Evolutionary conservation across 139 green algal genomes (phyloP).

Genomic region (Picochlorum sp.): DNA sequence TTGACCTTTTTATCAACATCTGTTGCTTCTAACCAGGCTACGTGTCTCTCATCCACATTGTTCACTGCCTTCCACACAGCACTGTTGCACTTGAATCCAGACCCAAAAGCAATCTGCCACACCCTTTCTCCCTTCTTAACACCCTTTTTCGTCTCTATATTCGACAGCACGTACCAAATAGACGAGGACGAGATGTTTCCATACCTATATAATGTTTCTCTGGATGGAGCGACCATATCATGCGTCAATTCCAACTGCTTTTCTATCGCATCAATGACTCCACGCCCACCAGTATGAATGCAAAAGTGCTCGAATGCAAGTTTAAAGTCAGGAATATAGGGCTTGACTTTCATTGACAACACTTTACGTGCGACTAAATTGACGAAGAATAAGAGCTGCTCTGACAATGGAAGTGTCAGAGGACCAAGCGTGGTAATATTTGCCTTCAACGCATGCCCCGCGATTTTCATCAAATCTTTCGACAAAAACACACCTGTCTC

Average conservation of each 20-base stretch:
- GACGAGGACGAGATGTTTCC: conserved; percentile 52
- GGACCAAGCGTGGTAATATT: conserved; percentile 97
- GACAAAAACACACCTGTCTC: conserved; percentile 65
- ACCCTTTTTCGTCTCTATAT: conserved; percentile 44
- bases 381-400: conserved; percentile 88
- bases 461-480: conserved; percentile 90
- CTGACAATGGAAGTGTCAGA: conserved; percentile 84
- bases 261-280: conserved; percentile 94
- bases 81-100: conserved; percentile 93
- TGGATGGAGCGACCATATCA: conserved; percentile 58
- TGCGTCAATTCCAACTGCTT: conserved; percentile 77
- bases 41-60: conserved; percentile 34
- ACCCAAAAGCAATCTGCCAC: conserved; percentile 40
- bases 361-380: conserved; percentile 84
- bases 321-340: conserved; percentile 98
- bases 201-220: conserved; percentile 68
- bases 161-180: conserved; percentile 55
- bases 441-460: conserved; percentile 68
- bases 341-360: conserved; percentile 38
- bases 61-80: conserved; percentile 74
- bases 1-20: neutral
- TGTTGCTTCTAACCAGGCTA: conserved; percentile 25
- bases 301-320: conserved; percentile 96
- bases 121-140: conserved; percentile 33
- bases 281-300: conserved; percentile 93